Evolutionary conservation across 352 stramenopile species (phyloP).

Genomic region (Aphanomyces euteiches): DNA sequence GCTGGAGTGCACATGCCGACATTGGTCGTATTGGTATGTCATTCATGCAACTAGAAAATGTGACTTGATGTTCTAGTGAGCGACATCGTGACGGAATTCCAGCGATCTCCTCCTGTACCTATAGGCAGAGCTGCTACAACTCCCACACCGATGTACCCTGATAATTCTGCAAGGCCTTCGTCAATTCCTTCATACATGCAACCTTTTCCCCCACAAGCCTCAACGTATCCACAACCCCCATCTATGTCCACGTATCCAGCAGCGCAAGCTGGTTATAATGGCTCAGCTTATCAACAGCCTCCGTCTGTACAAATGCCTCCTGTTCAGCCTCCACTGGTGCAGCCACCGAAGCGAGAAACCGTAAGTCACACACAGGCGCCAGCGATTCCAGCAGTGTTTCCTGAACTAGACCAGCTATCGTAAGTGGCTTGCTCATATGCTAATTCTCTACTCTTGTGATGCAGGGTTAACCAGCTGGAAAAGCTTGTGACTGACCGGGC

Average conservation of each 20-base stretch:
- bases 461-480: conserved; percentile 54
- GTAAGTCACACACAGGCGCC: conserved; percentile 59
- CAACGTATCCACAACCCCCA: background rate
- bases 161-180: background rate
- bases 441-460: background rate
- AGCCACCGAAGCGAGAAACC: conserved; percentile 27
- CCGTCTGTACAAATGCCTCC: background rate
- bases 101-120: conserved; percentile 6
- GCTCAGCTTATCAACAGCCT: background rate
- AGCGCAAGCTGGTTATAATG: conserved; percentile 14
- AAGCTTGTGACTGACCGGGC: conserved; percentile 54
- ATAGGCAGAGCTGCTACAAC: background rate
- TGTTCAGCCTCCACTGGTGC: background rate
- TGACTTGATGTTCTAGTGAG: background rate
- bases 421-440: conserved; percentile 36
- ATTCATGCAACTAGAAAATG: no score
- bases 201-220: conserved; percentile 1
- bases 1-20: conserved; percentile 81
- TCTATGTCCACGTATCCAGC: conserved; percentile 1
- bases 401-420: conserved; percentile 72
- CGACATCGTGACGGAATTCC: conserved; percentile 19
- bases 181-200: conserved; percentile 7
- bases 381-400: conserved; percentile 64
- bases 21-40: conserved; percentile 60
- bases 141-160: background rate